Base-by-base conservation (phyloP, 1,284 basidiomycete species). In the Violaceomyces palustris region DNA sequence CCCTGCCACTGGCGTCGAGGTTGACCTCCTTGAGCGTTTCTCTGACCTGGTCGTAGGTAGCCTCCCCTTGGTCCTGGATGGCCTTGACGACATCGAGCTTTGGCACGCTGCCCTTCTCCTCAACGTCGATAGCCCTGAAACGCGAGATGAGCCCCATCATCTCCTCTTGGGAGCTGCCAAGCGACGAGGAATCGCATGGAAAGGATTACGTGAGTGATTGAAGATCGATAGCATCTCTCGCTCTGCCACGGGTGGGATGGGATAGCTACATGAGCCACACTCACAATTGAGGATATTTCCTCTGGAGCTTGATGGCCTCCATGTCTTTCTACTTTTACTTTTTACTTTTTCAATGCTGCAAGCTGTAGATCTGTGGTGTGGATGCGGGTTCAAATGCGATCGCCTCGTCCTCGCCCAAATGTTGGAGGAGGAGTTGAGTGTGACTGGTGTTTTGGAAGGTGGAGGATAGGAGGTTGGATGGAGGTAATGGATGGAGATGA, bases 281-380 rank as follows among this genome's bases (percentile, higher is more conserved):
- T 64, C 69, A 93, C 92, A 97, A 85, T 69, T 93, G 85, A 23
- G 92, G 89, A 71, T 87, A 94, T 75, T 94, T 96, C 78, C 86
- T 88, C 73, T 90, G 85, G 21, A 97, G 79, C 76, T 86, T 83
- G 58, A 92, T 78, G 38, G 87, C 86, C 75, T 91, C 85, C 88
- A 92, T 72, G 17, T 41, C 62, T 50, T n/a, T n/a, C n/a, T n/a
- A n/a, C n/a, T 17, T 9, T 23, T 21, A n/a, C n/a, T n/a, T n/a
- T n/a, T n/a, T n/a, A n/a, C n/a, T n/a, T n/a, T n/a, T n/a, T n/a
- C n/a, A n/a, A n/a, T n/a, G n/a, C n/a, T n/a, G n/a, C n/a, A n/a
- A n/a, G n/a, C n/a, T n/a, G n/a, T n/a, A n/a, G n/a, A n/a, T n/a
- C n/a, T n/a, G n/a, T n/a, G n/a, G n/a, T n/a, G n/a, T n/a, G n/a